Percentiles rank a stretch among this genome's conserved stretches.
These are phyloP conservation scores for Penicillium canariense DNA, from an alignment of 495 filamentous ascomycete species.

Conservation along the genomic window DNA sequence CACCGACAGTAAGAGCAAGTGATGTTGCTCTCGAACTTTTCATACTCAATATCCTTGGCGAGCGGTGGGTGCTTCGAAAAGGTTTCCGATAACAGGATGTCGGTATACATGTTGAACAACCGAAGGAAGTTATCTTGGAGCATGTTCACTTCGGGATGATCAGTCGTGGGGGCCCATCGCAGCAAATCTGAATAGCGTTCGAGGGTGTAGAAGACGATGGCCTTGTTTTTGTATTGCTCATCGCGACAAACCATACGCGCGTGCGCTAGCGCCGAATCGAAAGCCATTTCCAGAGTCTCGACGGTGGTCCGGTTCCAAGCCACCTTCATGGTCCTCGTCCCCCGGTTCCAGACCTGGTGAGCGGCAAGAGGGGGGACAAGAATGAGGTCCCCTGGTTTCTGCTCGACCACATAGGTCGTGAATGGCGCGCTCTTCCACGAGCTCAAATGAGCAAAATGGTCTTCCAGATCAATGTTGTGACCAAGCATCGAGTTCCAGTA, in stretches of 20 bases:
- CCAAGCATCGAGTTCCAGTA: conserved; percentile 90
- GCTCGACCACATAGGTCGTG: conserved; percentile 87
- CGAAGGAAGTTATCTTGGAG: conserved; percentile 74
- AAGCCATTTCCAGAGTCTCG: conserved; percentile 80
- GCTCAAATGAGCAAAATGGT: conserved; percentile 90
- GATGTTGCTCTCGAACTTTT: conserved; percentile 81
- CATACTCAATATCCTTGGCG: conserved; percentile 64
- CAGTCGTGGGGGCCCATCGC: conserved; percentile 34
- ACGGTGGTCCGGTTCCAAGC: conserved; percentile 98
- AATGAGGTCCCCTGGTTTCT: conserved; percentile 90
- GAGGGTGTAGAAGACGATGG: conserved; percentile 84
- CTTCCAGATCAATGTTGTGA: conserved; percentile 94
- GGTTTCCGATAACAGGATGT: conserved; percentile 79
- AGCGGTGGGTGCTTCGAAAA: conserved; percentile 59
- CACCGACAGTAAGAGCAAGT: conserved; percentile 94
- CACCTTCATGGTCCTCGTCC: conserved; percentile 91
- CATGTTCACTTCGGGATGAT: conserved; percentile 58
- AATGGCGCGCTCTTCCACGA: conserved; percentile 93
- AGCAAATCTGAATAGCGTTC: conserved; percentile 72
- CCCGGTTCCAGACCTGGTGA: conserved; percentile 98
- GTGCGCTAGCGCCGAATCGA: conserved; percentile 81
- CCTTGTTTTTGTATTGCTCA: conserved; percentile 98
- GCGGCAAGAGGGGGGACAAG: conserved; percentile 94
- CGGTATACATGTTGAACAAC: conserved; percentile 72
- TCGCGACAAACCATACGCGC: conserved; percentile 94